Base-by-base conservation (phyloP, 2,329 filamentous ascomycete genomes). In the Albifimbria verrucaria region DNA sequence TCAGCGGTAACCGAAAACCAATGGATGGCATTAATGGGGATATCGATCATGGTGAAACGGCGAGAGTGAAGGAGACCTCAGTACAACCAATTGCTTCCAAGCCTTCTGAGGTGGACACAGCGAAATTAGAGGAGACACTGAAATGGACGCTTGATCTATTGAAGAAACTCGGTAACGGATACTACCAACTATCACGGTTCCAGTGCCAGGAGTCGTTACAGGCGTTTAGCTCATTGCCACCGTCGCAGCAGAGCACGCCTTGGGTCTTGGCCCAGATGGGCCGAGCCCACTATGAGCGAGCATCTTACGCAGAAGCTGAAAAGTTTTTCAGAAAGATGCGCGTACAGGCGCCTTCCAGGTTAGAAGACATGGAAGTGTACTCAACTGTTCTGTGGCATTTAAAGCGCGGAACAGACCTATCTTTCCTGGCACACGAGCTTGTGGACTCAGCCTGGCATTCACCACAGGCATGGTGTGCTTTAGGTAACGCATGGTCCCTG, bases 341-440 rank as follows among this genome's bases (percentile, higher is more conserved):
- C 49, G 82, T 87, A 26, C 79, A 94, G 60, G 87, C 90, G 12
- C 93, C 93, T 1, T 89, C 90, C 1, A 85, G 90, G 4, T 79
- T 95, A 44, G 89, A 96, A 66, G 92, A 97, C 65, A 97, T 97
- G 92, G 94, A 99, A 67, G 87, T 97, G 32, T 99, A 96, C 72
- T 97, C 93, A 15, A 99, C 94, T 1, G 88, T 96, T n/a, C 80
- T 99, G n/a, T 99, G 95, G 94, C 92, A 97, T 69, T 76, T 97
- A 57, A 96, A 96, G 71, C 87, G 89, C 57, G 93, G 97, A 65
- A 89, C 92, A 0, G 90, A 97, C 56, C 79, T 99, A 21, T 92
- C 93, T 1, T 96, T 94, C 71, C 79, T 99, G 24, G 91, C 93
- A 0, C 93, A 97, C 65, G 90, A 95, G 63, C 79, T 97, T 41